These are phyloP conservation scores for Fraxinus platypoda DNA, from an alignment of 305 asterid species.

Conservation along the genomic window DNA sequence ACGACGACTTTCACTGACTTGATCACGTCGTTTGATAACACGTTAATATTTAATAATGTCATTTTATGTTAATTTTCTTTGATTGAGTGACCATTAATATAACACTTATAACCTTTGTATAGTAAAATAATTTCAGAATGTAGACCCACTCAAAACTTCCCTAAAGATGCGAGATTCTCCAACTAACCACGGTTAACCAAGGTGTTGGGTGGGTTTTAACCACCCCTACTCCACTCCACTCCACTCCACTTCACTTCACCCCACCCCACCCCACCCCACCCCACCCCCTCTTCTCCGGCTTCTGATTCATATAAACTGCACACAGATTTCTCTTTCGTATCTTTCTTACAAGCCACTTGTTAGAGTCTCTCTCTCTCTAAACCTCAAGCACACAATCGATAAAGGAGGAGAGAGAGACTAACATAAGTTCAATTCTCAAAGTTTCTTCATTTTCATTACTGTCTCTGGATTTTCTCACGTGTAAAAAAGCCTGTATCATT, in stretches of 20 bases:
- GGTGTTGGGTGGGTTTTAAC: slow-evolving; percentile 53
- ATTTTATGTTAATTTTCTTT: too few species aligned
- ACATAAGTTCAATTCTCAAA: background rate
- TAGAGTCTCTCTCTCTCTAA: background rate
- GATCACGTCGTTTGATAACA: too few species aligned
- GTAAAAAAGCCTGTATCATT: background rate
- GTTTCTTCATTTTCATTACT: background rate
- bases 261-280: background rate
- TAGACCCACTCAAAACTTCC: background rate
- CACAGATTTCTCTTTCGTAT: background rate
- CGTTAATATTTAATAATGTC: too few species aligned
- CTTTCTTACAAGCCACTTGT: background rate
- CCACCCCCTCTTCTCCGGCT: background rate
- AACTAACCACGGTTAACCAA: slow-evolving; percentile 34
- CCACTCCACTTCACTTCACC: background rate
- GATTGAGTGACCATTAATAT: too few species aligned
- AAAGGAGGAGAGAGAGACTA: background rate
- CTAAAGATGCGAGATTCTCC: background rate
- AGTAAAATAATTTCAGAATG: too few species aligned
- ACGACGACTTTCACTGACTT: too few species aligned
- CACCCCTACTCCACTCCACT: background rate
- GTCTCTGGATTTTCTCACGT: background rate
- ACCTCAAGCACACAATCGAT: background rate
- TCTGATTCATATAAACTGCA: background rate
- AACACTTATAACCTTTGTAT: too few species aligned